phyloP scores from a whole-genome alignment of 2,329 filamentous ascomycete species.

The Cordyceps fumosorosea region DNA sequence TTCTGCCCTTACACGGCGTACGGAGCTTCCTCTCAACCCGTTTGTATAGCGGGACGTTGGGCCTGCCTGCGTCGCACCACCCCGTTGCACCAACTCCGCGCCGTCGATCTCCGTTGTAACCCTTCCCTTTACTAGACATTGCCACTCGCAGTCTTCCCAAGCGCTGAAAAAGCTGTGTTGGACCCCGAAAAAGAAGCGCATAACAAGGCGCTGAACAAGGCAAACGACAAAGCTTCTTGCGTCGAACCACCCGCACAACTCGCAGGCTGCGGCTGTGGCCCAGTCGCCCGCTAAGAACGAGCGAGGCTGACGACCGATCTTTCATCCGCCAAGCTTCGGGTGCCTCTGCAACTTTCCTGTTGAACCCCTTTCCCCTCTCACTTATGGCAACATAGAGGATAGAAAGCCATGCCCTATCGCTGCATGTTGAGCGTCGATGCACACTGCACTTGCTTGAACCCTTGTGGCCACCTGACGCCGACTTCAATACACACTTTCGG shows the following conservation, averaged over 20 bases:
- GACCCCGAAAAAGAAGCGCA: neutral
- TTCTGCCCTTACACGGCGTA: no score
- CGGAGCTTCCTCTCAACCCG: no score
- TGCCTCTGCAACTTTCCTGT: neutral
- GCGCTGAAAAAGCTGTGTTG: neutral
- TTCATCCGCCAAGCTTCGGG: neutral
- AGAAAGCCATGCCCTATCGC: neutral
- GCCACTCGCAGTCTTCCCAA: neutral
- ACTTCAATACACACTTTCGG: neutral
- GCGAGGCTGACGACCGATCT: neutral
- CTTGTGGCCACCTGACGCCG: neutral
- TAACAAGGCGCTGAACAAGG: neutral
- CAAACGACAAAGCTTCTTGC: neutral
- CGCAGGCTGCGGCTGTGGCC: neutral
- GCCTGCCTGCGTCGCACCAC: no score
- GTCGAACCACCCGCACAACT: no score
- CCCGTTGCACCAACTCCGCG: no score
- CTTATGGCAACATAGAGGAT: neutral
- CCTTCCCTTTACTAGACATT: neutral
- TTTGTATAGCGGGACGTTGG: no score
- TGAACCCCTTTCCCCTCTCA: neutral
- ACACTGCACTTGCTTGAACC: neutral
- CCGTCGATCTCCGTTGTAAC: slow-evolving; percentile 7
- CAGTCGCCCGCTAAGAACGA: slow-evolving; percentile 5
- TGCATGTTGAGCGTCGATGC: neutral